These are phyloP conservation scores for Scleroderma bovista DNA, from an alignment of 768 basidiomycete species.

Conservation along the genomic window DNA sequence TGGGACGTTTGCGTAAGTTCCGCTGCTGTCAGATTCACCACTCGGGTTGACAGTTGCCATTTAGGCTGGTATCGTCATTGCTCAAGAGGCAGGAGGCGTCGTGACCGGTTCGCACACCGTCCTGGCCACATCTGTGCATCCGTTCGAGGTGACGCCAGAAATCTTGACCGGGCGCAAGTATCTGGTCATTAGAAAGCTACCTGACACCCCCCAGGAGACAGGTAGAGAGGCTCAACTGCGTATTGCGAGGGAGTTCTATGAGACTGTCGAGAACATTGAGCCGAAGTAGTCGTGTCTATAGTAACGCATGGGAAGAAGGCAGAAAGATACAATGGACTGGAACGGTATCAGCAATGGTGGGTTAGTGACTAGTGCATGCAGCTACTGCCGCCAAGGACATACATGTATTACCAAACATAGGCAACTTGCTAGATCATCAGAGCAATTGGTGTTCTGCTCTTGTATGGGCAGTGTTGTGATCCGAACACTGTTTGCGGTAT, in stretches of 20 bases:
- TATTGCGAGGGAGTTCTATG: conserved; percentile 82
- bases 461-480: too few relatives aligned
- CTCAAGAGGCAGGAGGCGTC: conserved; percentile 80
- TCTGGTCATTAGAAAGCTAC: conserved; percentile 68
- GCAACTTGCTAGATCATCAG: too few relatives aligned
- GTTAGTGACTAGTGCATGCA: too few relatives aligned
- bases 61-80: conserved; percentile 84
- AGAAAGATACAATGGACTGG: too few relatives aligned
- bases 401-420: too few relatives aligned
- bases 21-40: background rate
- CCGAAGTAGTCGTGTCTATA: conserved; percentile 31
- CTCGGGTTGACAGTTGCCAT: background rate
- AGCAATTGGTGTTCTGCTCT: too few relatives aligned
- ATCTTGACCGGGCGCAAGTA: conserved; percentile 78
- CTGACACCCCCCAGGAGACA: conserved; percentile 57
- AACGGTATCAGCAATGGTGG: too few relatives aligned
- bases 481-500: too few relatives aligned
- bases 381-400: too few relatives aligned
- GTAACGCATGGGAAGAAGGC: too few relatives aligned
- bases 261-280: conserved; percentile 68
- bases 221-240: conserved; percentile 68
- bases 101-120: conserved; percentile 64
- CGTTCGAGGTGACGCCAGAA: conserved; percentile 62
- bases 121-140: conserved; percentile 34
- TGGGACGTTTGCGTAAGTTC: conserved; percentile 79